Base-by-base conservation (phyloP, 108 stramenopile species). In the Skeletonema potamos region DNA sequence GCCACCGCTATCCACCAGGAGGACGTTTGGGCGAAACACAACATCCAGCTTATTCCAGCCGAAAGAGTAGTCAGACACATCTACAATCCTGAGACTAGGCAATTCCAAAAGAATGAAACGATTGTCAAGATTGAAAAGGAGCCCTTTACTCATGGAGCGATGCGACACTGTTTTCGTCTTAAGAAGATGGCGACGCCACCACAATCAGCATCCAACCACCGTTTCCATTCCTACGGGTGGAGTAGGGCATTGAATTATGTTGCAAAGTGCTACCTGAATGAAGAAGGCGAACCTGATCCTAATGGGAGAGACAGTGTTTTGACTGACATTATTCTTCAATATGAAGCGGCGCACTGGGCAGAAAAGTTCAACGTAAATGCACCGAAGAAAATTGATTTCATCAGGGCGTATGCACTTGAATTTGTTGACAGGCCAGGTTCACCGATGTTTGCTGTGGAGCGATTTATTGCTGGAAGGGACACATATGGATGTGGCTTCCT, bases 101-200 rank as follows among this genome's bases (percentile, higher is more conserved):
- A 81, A 15, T 94, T 90, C 81, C 17, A 41, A 9, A 55, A 74
- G 43, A 86, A 91, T 30, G 77, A 84, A 67, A 84, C 86, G 13
- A 87, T 94, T 69, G 89, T 91, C 34, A 90, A 91, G 63, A 73
- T 90, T 18, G 84, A 91, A 62, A 73, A 58, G 58, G 66, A 77
- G 32, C 82, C 89, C 0, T 93, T 94, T 68, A 88, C 89, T 8
- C 73, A 89, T 37, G 93, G 93, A 1, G 93, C 93, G 10, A 91
- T 92, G 93, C 77, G 93, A 58, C 84, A 73, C 61, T 89, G 88
- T 69, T 94, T 76, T 78, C 87, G 93, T 0, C 81, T 91, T 81
- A 94, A 94, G 67, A 94, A 94, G 65, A 68, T 87, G 30, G 84
- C 90, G 0, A 76, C 87, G 22, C 87, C 85, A 1, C 85, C 87